A percentile compares a stretch with the other conserved stretches of the same genome.
phyloP scores from a whole-genome alignment of 2,329 filamentous ascomycete genomes.

The Periconia sp. region DNA sequence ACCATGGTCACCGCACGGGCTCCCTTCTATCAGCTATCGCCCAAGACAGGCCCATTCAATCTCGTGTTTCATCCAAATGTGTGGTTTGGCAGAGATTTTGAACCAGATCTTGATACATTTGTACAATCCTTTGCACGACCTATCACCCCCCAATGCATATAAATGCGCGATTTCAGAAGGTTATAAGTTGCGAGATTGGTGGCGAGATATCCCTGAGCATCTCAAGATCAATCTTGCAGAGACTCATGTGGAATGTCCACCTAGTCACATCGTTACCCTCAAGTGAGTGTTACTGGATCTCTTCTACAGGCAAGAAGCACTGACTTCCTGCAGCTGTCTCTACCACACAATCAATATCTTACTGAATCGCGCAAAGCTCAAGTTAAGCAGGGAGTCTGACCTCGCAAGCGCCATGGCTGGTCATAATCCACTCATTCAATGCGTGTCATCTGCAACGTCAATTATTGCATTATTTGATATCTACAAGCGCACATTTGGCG shows the following conservation, averaged over 20 bases:
- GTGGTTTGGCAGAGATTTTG: constrained; percentile 11
- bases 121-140: constrained; percentile 6
- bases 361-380: constrained; percentile 11
- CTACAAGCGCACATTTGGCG: constrained; percentile 10
- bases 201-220: constrained; percentile 10
- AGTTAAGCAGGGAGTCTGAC: constrained; percentile 8
- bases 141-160: constrained; percentile 1
- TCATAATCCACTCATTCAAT: constrained; percentile 12
- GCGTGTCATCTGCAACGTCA: constrained; percentile 13
- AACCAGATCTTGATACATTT: constrained; percentile 11
- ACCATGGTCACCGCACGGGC: constrained; percentile 10
- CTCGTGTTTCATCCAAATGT: constrained; percentile 15
- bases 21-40: constrained; percentile 2
- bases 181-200: constrained; percentile 10
- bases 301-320: too few species aligned
- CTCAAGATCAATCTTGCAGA: constrained; percentile 10
- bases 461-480: constrained; percentile 11
- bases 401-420: constrained; percentile 1
- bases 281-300: too few species aligned
- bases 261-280: neutral
- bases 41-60: constrained; percentile 12
- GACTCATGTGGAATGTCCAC: constrained; percentile 6
- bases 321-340: too few species aligned
- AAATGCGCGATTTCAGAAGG: constrained; percentile 6
- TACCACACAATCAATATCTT: too few species aligned